Evolutionary conservation across 495 filamentous ascomycete species (phyloP).

Genomic region (Pyrenula aspistea): DNA sequence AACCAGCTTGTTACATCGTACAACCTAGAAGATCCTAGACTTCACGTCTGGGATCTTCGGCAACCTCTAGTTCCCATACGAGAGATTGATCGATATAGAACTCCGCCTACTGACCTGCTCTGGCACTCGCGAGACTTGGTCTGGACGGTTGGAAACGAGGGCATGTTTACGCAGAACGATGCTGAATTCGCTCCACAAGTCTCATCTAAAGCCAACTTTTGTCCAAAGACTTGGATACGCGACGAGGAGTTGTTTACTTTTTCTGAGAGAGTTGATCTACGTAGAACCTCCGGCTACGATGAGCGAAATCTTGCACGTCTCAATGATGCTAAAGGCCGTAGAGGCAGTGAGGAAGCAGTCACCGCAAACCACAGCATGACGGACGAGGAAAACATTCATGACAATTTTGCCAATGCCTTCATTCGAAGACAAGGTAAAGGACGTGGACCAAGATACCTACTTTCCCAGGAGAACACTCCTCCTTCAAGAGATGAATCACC

Average conservation of each 20-base stretch:
- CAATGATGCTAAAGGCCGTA: slow-evolving; percentile 14
- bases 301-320: slow-evolving; percentile 3
- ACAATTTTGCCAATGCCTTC: slow-evolving; percentile 39
- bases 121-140: slow-evolving; percentile 87
- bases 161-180: slow-evolving; percentile 79
- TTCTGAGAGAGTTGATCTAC: slow-evolving; percentile 31
- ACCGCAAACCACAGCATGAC: slow-evolving; percentile 51
- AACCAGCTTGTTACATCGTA: slow-evolving; percentile 59
- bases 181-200: slow-evolving; percentile 68
- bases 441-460: slow-evolving; percentile 15
- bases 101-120: slow-evolving; percentile 60
- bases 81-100: slow-evolving; percentile 67
- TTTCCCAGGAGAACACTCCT: slow-evolving; percentile 29
- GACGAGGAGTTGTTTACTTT: slow-evolving; percentile 35
- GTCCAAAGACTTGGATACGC: slow-evolving; percentile 34
- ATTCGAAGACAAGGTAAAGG: slow-evolving; percentile 25
- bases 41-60: slow-evolving; percentile 90
- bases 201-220: slow-evolving; percentile 44
- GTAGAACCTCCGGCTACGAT: slow-evolving; percentile 22
- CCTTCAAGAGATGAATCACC: slow-evolving; percentile 36
- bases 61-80: slow-evolving; percentile 76
- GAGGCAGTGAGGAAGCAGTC: slow-evolving; percentile 16
- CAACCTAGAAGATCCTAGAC: slow-evolving; percentile 49
- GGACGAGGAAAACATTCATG: slow-evolving; percentile 51
- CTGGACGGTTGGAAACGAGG: slow-evolving; percentile 81